Evolutionary conservation across 441 rosid genomes (phyloP), one percentile per base, ranked within the genome.

Genomic region (Capsella rubella): DNA sequence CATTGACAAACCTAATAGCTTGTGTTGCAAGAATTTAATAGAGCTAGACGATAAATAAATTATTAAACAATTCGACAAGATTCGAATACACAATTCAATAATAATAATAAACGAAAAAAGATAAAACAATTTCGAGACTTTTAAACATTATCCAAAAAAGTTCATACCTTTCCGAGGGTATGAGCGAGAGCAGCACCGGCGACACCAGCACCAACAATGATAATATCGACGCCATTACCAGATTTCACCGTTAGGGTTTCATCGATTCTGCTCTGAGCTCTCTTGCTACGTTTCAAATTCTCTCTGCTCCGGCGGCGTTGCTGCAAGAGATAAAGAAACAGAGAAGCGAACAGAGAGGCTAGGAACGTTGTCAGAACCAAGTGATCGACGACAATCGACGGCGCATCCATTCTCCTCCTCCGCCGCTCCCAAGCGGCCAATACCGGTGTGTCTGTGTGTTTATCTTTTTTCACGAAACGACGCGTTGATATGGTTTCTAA

Each of bases 181-280:
- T 81, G 56, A 71, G 97, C 95, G 47, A 87, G 88, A 59, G 93
- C 93, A 8, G 93, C 83, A 50, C 97, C 97, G 6, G 93, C 93
- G 16, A 89, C 97, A 66, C 81, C 77, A 53, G 73, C 78, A 28
- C 81, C 78, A 1, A 72, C 70, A 15, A 72, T 39, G 31, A 78
- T 67, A 1, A 78, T 68, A 47, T 78, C 69, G 2, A 43, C 9
- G 12, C 79, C 74, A 4, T 42, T 49, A 39, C 13, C 81, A 8
- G 50, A 67, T 56, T 55, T 75, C 64, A 60, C 78, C 11, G 18
- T 21, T 1, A 14, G 64, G n/a, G 57, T 84, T 66, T 29, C 37
- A 29, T 72, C 71, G 28, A 45, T 32, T 42, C 56, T 46, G 56
- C 46, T 72, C 15, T 35, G 73, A 8, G 40, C 9, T 37, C 40